A percentile compares a stretch with the other conserved stretches of the same genome.
Evolutionary conservation across 371 early-diverging fungal species (phyloP).

Genomic region (Globomyces sp.): DNA sequence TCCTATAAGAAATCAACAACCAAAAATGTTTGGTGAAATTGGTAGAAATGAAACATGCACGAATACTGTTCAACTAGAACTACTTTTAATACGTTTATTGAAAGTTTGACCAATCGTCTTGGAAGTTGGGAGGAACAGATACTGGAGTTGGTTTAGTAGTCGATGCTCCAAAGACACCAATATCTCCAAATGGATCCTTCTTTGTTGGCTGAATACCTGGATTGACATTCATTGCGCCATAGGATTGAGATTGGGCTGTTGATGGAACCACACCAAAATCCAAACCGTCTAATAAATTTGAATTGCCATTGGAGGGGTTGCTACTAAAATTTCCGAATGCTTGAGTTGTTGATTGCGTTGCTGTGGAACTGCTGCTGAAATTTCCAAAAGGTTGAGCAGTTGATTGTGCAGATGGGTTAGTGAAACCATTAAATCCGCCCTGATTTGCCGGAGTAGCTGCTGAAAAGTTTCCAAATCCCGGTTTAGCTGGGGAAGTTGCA

Average conservation of each 20-base stretch:
- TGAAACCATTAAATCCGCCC: too few relatives aligned
- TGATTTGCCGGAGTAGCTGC: too few relatives aligned
- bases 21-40: too few relatives aligned
- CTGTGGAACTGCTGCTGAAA: too few relatives aligned
- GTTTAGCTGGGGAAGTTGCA: too few relatives aligned
- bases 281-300: background rate
- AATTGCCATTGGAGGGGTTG: background rate
- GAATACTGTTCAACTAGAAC: background rate
- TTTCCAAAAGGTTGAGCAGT: too few relatives aligned
- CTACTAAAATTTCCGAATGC: background rate
- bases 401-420: too few relatives aligned
- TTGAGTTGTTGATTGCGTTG: background rate
- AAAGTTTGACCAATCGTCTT: slow-evolving; percentile 15
- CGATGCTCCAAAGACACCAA: slow-evolving; percentile 1
- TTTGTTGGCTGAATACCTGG: background rate
- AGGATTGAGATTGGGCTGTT: background rate
- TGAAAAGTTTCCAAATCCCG: too few relatives aligned
- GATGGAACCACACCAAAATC: background rate
- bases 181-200: slow-evolving; percentile 11
- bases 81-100: slow-evolving; percentile 14
- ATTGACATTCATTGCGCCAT: background rate
- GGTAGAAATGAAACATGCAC: too few relatives aligned
- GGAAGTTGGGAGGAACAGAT: background rate
- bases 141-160: background rate
- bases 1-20: too few relatives aligned